Evolutionary conservation across 441 rosid species (phyloP).

Genomic region (Pelargonium citronellum): DNA sequence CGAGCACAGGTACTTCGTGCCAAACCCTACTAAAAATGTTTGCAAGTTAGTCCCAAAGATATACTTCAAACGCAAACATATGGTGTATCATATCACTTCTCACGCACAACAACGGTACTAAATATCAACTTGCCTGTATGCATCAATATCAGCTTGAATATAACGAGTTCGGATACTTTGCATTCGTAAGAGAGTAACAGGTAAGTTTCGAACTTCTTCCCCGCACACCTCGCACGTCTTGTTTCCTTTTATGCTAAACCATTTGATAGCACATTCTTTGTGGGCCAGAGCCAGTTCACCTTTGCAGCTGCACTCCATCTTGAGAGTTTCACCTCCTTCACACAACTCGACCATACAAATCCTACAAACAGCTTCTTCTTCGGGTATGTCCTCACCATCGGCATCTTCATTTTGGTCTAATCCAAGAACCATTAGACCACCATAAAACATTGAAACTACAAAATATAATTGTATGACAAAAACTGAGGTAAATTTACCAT

Average conservation of each 20-base stretch:
- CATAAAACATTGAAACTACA: neutral
- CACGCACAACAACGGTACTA: neutral
- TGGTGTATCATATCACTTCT: neutral
- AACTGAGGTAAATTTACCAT: constrained; percentile 16
- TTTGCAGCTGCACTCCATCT: constrained; percentile 52
- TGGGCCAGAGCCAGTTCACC: constrained; percentile 49
- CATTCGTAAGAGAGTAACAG: constrained; percentile 35
- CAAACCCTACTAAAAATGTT: constrained; percentile 30
- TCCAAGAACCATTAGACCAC: constrained; percentile 17
- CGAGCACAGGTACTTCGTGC: constrained; percentile 41
- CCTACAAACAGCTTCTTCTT: constrained; percentile 50
- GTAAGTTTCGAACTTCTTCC: constrained; percentile 42
- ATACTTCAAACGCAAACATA: neutral
- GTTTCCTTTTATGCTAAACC: constrained; percentile 51
- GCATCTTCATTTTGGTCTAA: constrained; percentile 28
- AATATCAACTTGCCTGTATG: constrained; percentile 38
- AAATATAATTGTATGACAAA: neutral
- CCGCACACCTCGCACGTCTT: constrained; percentile 44
- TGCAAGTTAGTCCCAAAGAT: neutral
- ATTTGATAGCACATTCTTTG: constrained; percentile 42
- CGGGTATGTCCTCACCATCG: constrained; percentile 42
- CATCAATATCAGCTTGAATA: constrained; percentile 26
- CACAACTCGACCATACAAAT: constrained; percentile 42
- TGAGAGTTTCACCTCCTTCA: constrained; percentile 42
- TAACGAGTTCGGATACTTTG: constrained; percentile 30